phyloP scores from a whole-genome alignment of 2,329 filamentous ascomycete genomes.

The Pseudocercospora vitis region DNA sequence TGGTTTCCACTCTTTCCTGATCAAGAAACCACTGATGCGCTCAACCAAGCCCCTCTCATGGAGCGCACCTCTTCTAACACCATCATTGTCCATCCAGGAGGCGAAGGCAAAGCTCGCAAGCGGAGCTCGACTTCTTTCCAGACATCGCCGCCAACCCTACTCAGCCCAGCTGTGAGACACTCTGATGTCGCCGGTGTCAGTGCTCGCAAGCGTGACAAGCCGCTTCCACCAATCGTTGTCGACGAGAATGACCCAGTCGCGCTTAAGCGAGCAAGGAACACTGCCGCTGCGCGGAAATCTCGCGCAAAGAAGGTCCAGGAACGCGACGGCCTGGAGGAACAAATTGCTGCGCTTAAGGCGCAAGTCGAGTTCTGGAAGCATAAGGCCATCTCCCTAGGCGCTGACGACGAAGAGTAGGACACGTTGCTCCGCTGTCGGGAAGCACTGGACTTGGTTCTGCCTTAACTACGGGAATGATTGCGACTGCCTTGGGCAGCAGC shows the following conservation, averaged over 20 bases:
- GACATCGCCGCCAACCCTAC: constrained; percentile 45
- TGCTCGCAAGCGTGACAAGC: constrained; percentile 75
- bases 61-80: constrained; percentile 43
- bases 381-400: constrained; percentile 26
- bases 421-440: not conserved
- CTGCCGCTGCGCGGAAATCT: constrained; percentile 88
- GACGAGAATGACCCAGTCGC: constrained; percentile 74
- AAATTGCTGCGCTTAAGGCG: constrained; percentile 57
- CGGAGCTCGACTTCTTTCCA: constrained; percentile 34
- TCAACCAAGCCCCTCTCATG: constrained; percentile 37
- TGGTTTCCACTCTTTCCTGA: constrained; percentile 77
- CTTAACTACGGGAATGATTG: constrained; percentile 16
- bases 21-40: constrained; percentile 35
- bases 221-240: constrained; percentile 73
- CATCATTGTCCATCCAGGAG: constrained; percentile 42
- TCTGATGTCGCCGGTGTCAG: constrained; percentile 69
- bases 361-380: constrained; percentile 40
- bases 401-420: constrained; percentile 19
- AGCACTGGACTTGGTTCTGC: constrained; percentile 3
- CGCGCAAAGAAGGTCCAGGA: constrained; percentile 80
- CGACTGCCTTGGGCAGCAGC: constrained; percentile 18
- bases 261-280: constrained; percentile 91
- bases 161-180: constrained; percentile 53
- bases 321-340: constrained; percentile 70
- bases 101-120: constrained; percentile 36